Base-by-base conservation (phyloP, 257 asterid genomes). In the Przewalskia tangutica region DNA sequence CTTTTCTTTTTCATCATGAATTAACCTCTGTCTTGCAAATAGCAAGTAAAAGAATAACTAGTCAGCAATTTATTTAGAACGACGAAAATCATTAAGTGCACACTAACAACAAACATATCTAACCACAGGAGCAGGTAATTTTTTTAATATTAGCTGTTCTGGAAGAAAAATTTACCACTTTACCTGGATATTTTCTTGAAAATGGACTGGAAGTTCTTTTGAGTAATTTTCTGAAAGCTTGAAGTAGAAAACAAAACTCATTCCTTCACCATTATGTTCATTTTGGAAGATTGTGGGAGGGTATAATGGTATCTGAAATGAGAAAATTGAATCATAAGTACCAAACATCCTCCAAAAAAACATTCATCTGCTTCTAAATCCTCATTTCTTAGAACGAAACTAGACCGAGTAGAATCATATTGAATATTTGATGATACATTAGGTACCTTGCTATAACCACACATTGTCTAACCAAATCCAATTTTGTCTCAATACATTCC, bases 121-220 rank as follows among this genome's bases (percentile, higher is more conserved):
- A 18, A 66, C 53, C 18, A 36, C 51, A 23, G 20, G 46, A 79
- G 56, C 40, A 40, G 2, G 17, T 38, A 73, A 77, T 17, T 36
- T 11, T 58, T 63, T 58, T 81, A 80, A 63, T 42, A 64, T 27
- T 20, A 63, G 2, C 7, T 12, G 56, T 53, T 56, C 42, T 2
- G 53, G 38, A 77, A 34, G 73, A 18, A 10, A 66, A 71, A 65
- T 50, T 66, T 55, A 71, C 77, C 73, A 62, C 78, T 84, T 83
- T 87, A 91, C 99, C 94, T 80, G 90, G 81, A 95, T 75, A 88
- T 90, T 93, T 80, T 92, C 97, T 85, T 86, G 95, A 84, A 95
- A 95, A 81, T 93, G 91, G 81, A 51, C 58, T 0, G 97, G 98
- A 78, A 95, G 95, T 51, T 85, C 97, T 50, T 90, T 85, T 8